These are phyloP conservation scores for Fusarium sororula DNA, from an alignment of 2,329 filamentous ascomycete species.

Conservation along the genomic window DNA sequence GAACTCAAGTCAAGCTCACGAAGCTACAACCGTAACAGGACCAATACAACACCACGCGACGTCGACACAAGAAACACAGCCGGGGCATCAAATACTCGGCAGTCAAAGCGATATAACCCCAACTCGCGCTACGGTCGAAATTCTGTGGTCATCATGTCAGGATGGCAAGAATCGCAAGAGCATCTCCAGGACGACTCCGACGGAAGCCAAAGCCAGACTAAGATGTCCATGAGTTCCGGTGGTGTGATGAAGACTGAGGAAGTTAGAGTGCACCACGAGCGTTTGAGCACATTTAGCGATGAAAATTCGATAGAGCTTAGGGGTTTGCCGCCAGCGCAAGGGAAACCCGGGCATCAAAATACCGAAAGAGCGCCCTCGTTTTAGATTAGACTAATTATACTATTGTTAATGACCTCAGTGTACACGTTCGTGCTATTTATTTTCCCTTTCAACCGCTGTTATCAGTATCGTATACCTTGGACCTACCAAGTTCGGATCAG, in stretches of 20 bases:
- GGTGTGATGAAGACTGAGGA: constrained; percentile 47
- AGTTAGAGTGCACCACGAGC: constrained; percentile 41
- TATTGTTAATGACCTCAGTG: not conserved
- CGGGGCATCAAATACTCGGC: constrained; percentile 8
- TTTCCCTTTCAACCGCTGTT: too few species aligned
- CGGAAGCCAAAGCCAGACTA: not conserved
- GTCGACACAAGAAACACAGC: constrained; percentile 1
- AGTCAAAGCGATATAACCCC: constrained; percentile 28
- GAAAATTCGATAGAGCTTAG: constrained; percentile 38
- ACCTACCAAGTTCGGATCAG: too few species aligned
- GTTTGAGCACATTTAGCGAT: constrained; percentile 28
- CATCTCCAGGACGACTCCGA: constrained; percentile 41
- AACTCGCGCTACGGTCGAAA: constrained; percentile 43
- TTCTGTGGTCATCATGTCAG: constrained; percentile 47
- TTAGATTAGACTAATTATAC: not conserved
- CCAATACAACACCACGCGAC: constrained; percentile 21
- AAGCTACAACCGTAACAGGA: constrained; percentile 41
- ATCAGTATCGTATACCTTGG: not conserved
- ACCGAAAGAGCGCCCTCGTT: constrained; percentile 2
- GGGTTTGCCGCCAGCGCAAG: constrained; percentile 8
- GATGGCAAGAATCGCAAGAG: constrained; percentile 48
- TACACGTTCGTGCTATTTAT: not conserved
- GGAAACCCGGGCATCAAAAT: not conserved
- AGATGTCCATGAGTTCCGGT: constrained; percentile 4
- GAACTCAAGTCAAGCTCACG: constrained; percentile 45